Evolutionary conservation across 257 asterid species (phyloP).

Genomic region (Craterostigma plantagineum): DNA sequence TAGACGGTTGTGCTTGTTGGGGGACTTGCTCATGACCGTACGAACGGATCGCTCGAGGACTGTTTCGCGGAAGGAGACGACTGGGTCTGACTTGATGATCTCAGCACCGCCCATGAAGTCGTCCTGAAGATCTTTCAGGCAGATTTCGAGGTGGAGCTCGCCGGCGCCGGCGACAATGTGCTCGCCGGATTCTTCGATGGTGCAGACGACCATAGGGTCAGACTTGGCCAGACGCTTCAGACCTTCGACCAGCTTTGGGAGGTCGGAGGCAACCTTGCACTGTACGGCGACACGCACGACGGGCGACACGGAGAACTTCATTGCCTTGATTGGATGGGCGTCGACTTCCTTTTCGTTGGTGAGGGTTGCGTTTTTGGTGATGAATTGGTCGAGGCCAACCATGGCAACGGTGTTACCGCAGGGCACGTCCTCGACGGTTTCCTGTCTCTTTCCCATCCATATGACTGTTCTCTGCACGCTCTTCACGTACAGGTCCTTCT

Average conservation of each 20-base stretch:
- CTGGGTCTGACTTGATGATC: not conserved
- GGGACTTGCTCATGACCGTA: not conserved
- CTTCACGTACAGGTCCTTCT: no score
- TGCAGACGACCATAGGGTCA: not conserved
- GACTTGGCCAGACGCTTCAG: not conserved
- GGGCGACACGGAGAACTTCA: conserved; percentile 1
- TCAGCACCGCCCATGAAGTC: not conserved
- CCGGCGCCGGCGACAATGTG: conserved; percentile 1
- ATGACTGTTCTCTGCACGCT: no score
- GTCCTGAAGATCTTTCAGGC: not conserved
- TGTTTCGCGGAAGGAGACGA: not conserved
- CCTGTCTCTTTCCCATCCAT: no score
- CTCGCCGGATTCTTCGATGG: not conserved
- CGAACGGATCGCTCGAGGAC: not conserved
- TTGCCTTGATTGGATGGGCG: no score
- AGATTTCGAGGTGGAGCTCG: conserved; percentile 1
- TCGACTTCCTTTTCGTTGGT: no score
- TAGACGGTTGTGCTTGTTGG: not conserved
- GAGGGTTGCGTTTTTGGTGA: no score
- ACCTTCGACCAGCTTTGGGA: not conserved
- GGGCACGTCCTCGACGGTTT: no score
- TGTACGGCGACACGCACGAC: not conserved
- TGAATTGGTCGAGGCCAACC: no score
- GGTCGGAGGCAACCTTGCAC: not conserved
- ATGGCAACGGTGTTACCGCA: no score